Evolutionary conservation across 2,329 filamentous ascomycete genomes (phyloP).

Genomic region (Fonsecaea erecta): DNA sequence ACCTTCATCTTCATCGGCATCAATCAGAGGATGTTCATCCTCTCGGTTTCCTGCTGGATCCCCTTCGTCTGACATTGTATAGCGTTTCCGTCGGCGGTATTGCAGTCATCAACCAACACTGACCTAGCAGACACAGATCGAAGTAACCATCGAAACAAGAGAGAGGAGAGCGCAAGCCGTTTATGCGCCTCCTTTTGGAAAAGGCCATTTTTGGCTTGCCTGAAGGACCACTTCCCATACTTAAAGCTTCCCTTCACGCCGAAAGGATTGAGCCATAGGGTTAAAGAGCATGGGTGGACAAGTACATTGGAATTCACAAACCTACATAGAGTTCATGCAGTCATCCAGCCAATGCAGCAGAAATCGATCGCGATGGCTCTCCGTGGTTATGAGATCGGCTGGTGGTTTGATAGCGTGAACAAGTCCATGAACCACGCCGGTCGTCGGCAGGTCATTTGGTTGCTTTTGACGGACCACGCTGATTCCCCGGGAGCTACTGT

Average conservation of each 20-base stretch:
- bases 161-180: neutral
- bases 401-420: neutral
- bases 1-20: constrained; percentile 1
- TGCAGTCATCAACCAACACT: neutral
- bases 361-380: neutral
- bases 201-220: neutral
- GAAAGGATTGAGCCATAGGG: neutral
- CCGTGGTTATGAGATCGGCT: neutral
- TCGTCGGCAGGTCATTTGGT: neutral
- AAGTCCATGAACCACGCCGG: neutral
- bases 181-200: neutral
- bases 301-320: neutral
- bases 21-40: neutral
- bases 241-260: neutral
- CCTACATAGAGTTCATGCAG: neutral
- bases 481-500: neutral
- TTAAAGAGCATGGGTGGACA: neutral
- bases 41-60: neutral
- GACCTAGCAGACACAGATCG: neutral
- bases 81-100: neutral
- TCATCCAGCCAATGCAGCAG: neutral
- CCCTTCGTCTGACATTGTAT: neutral
- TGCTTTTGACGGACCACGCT: neutral
- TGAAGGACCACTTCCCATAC: neutral
- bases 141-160: neutral